Evolutionary conservation across 208 protist species (phyloP), one percentile per base, ranked within the genome.

Genomic region (Crithidia acanthocephali): DNA sequence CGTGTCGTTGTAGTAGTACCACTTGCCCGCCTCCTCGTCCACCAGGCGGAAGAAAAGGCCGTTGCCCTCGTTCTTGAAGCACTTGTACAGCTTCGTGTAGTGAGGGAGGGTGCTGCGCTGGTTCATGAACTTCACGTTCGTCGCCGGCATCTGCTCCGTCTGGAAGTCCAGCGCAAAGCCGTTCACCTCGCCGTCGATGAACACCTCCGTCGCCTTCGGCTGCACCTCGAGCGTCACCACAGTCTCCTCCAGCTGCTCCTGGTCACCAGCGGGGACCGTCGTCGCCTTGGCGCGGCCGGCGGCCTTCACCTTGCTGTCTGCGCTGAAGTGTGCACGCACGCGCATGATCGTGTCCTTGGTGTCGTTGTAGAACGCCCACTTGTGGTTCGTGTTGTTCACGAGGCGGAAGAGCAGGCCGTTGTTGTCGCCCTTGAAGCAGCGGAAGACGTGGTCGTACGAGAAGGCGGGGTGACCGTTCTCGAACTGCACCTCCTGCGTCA

Each of bases 1-100:
- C 2, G 90, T 92, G 74, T 95, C 87, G 74, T 95, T 95, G 79
- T 95, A 89, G 79, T 92, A 95, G 61, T 79, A 81, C 90, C 90
- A 95, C 57, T 71, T 81, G 33, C 77, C 74, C 20, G 62, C 60
- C 55, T 70, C 48, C 44, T 82, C 73, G 37, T 93, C 85, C n/a
- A 93, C 87, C 13, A 95, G 82, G 72, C 90, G 90, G 69, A 93
- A 95, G 58, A 95, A 74, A 25, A 95, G 83, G 5, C 87, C 90
- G 75, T 93, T 93, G 56, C 77, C 79, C 53, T 84, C 84, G 78
- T 83, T 81, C 64, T 86, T 81, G 72, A 95, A 93, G 80, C 90
- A 95, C 68, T 86, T 87, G 77, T 88, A 91, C 47, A 91, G 70
- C 52, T 88, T 85, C 40, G 56, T 63, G 63, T 72, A 76, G 47